Evolutionary conservation across 2,329 filamentous ascomycete genomes (phyloP).

Genomic region (Fusarium goolgardi): DNA sequence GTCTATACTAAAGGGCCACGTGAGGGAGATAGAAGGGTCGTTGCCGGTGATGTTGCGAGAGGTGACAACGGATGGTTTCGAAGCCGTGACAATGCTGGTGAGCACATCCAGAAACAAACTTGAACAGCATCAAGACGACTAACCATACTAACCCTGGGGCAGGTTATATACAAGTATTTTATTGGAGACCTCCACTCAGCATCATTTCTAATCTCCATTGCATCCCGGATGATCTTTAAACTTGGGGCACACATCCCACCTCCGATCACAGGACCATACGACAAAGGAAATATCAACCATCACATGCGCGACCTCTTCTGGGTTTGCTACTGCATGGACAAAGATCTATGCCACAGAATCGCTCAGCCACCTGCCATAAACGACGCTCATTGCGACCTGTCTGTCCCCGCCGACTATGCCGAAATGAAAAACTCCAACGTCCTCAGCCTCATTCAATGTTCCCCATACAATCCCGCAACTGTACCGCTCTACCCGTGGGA

Average conservation of each 20-base stretch:
- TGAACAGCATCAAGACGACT: not conserved
- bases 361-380: conserved; percentile 1
- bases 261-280: fast-evolving
- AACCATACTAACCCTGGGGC: fast-evolving
- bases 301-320: conserved; percentile 19
- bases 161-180: conserved; percentile 12
- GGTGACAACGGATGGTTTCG: not conserved
- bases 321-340: conserved; percentile 28
- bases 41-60: not conserved
- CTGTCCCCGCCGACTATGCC: not conserved
- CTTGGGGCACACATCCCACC: not conserved
- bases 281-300: not conserved
- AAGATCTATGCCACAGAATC: conserved; percentile 15
- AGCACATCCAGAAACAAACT: not conserved
- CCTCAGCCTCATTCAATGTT: not conserved
- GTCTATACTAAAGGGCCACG: not conserved
- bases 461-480: fast-evolving
- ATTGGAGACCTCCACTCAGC: not conserved
- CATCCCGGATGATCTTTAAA: not conserved
- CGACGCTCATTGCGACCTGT: conserved; percentile 21
- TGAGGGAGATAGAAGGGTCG: not conserved
- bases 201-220: not conserved
- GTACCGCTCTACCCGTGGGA: conserved; percentile 12
- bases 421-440: conserved; percentile 11
- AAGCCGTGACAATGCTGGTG: not conserved